Conservation (phyloP, 2,329 filamentous ascomycete species). For the Phaeosphaeria sp. region DNA sequence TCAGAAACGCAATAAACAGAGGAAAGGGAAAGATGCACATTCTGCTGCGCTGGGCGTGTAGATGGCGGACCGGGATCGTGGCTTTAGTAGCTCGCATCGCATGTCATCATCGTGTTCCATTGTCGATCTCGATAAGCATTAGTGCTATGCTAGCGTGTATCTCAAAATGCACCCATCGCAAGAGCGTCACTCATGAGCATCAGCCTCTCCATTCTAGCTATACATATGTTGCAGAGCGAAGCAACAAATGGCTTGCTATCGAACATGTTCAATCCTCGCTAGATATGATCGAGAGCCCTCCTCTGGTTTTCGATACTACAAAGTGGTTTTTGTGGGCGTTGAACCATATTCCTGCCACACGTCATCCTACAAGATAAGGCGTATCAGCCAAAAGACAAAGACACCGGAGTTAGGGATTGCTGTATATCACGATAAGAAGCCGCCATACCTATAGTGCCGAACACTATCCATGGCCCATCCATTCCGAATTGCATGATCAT, state of each 20-base stretch:
- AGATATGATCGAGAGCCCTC: not conserved
- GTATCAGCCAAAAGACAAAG: not conserved
- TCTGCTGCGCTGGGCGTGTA: not conserved
- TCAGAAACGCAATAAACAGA: slow-evolving; percentile 1
- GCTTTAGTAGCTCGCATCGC: not conserved
- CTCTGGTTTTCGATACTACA: not conserved
- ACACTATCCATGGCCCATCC: not conserved
- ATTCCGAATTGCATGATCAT: not conserved
- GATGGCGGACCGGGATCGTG: not conserved
- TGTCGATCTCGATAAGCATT: not conserved
- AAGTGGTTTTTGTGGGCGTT: not conserved
- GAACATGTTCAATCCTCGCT: not conserved
- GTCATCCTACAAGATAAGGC: not conserved
- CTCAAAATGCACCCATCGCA: not conserved
- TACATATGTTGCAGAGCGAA: not conserved
- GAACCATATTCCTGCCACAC: not conserved
- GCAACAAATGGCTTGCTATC: not conserved
- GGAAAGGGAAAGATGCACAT: not conserved
- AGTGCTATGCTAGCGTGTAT: not conserved
- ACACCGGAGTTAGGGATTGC: not conserved
- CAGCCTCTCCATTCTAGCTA: not conserved
- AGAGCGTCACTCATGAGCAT: not conserved
- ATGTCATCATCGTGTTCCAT: not conserved
- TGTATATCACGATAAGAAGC: not conserved
- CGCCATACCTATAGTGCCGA: not conserved